These are phyloP conservation scores for Pythium dissotocum DNA, from an alignment of 352 stramenopile species.

Conservation along the genomic window DNA sequence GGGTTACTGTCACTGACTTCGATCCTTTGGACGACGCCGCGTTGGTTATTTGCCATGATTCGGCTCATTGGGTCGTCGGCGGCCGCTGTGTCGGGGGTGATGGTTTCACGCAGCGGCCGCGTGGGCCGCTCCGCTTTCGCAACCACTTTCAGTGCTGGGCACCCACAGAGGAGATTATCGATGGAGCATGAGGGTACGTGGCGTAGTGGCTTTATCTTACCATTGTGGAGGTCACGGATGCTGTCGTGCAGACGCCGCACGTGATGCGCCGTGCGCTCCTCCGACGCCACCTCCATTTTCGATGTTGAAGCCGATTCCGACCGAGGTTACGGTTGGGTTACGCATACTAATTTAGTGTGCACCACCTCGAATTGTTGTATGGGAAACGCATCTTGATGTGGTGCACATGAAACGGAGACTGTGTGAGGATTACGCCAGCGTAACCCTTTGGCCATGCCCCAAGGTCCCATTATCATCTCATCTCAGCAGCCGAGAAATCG, in stretches of 20 bases:
- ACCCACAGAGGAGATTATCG: not conserved
- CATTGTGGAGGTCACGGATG: slow-evolving; percentile 43
- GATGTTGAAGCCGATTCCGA: slow-evolving; percentile 2
- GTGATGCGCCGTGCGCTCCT: slow-evolving; percentile 33
- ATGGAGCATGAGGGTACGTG: not conserved
- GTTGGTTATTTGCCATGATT: slow-evolving; percentile 53
- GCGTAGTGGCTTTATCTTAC: slow-evolving; percentile 1
- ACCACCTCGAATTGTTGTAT: not conserved
- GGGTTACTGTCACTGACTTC: slow-evolving; percentile 11
- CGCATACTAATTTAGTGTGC: not conserved
- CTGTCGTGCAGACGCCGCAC: slow-evolving; percentile 38
- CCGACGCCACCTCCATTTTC: slow-evolving; percentile 1
- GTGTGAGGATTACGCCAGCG: not conserved
- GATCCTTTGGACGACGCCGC: slow-evolving; percentile 40
- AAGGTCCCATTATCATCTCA: not conserved
- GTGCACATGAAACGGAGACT: not conserved
- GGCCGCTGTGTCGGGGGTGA: slow-evolving; percentile 19
- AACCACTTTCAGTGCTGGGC: slow-evolving; percentile 30
- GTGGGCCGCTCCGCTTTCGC: slow-evolving; percentile 14
- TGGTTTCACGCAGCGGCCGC: slow-evolving; percentile 11
- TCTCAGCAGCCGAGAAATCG: not conserved
- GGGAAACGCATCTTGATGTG: not conserved
- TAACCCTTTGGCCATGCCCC: not conserved
- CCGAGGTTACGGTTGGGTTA: not conserved
- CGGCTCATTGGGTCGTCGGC: slow-evolving; percentile 35